phyloP scores from a whole-genome alignment of 805 yeast genomes.

The Wickerhamomyces hampshirensis region DNA sequence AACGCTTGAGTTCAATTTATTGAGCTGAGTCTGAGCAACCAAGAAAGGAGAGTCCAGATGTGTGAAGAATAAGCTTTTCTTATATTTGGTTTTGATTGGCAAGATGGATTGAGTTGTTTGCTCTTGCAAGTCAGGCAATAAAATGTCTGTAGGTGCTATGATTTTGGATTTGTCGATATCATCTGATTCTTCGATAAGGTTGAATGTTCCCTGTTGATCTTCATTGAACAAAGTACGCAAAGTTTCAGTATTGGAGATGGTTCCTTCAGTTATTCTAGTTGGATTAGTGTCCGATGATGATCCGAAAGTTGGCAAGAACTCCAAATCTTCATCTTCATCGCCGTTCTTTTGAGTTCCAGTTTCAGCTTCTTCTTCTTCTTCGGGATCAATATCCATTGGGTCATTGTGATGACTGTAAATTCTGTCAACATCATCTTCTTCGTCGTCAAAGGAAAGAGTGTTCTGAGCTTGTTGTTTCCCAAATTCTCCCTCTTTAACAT shows the following conservation, averaged over 20 bases:
- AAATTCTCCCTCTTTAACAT: conserved; percentile 25
- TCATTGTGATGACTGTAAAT: conserved; percentile 5
- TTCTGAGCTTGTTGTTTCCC: conserved; percentile 14
- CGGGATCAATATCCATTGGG: background rate
- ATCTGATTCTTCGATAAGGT: conserved; percentile 38
- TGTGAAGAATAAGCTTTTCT: conserved; percentile 66
- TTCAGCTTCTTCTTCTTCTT: conserved; percentile 8
- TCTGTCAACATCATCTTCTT: conserved; percentile 13
- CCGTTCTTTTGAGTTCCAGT: conserved; percentile 21
- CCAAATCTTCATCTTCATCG: conserved; percentile 21
- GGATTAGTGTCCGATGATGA: conserved; percentile 6
- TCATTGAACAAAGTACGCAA: conserved; percentile 53
- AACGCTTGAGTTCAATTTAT: conserved; percentile 38
- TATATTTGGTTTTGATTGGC: conserved; percentile 27
- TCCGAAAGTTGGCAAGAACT: conserved; percentile 54
- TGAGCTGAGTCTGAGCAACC: conserved; percentile 76
- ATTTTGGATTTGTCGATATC: conserved; percentile 38
- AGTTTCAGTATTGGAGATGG: conserved; percentile 49
- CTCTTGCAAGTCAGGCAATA: conserved; percentile 20
- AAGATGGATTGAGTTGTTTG: conserved; percentile 13
- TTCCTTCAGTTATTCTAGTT: conserved; percentile 19
- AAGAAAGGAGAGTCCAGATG: conserved; percentile 85
- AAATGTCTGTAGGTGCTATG: conserved; percentile 22
- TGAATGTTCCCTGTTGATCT: conserved; percentile 31
- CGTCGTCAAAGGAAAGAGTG: conserved; percentile 16